Evolutionary conservation across 768 basidiomycete species (phyloP), one percentile per base, ranked within the genome.

Genomic region (Termitomyces sp.): DNA sequence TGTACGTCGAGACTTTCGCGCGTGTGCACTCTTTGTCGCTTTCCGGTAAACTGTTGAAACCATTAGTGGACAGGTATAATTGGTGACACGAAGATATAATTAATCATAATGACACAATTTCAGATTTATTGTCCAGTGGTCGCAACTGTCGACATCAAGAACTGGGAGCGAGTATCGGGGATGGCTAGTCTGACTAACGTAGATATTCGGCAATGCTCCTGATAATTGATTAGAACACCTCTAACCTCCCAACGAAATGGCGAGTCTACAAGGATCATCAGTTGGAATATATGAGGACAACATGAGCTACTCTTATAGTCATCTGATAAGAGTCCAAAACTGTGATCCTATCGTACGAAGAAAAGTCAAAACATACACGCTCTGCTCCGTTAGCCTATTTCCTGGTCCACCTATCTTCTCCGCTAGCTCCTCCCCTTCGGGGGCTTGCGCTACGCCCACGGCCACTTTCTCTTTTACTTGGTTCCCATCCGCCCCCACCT

Each of bases 1-100:
- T 99, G 52, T 99, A 97, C 68, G 78, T 98, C 41, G 97, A 98
- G 71, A 94, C 93, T 0, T 97, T 96, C 69, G 94, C 96, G 8
- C 87, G 96, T 5, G 93, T 95, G 2, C 76, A 73, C 20, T 78
- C 80, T 1, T 78, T 98, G 26, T 96, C 92, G 14, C 76, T 95
- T 22, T 94, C 93, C 26, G 96, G 88, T 26, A 92, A 81, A 64
- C 74, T 98, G 36, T 77, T 98, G 27, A 80, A 83, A 47, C 82
- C 82, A n/a, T 74, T 96, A 31, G 94, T 90, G 5, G 94, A 98
- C 68, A 79, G 85, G 91, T 85, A 63, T 61, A 79, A 56, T 20
- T 34, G 27, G 2, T 51, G 46, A 48, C 51, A 27, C 18, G 13
- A 34, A 22, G n/a, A 9, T 37, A 46, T 2, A n/a, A 55, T 53